Percentiles rank a stretch among this genome's conserved stretches.
Conservation (phyloP, 805 yeast species). For the Saturnispora besseyi region DNA sequence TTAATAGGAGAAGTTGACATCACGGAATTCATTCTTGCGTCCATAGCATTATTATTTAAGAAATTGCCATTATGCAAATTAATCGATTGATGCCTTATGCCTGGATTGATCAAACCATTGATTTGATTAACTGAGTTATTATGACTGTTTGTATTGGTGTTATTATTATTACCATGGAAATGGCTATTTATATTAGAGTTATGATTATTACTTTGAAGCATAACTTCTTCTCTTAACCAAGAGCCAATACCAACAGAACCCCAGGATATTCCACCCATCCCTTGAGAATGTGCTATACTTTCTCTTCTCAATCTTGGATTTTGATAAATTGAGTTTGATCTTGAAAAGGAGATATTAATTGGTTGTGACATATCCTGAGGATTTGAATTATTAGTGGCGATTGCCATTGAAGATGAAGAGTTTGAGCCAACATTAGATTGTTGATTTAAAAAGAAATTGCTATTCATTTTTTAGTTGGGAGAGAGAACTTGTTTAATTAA, state of each 20-base stretch:
- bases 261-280: conserved; percentile 98
- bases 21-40: conserved; percentile 23
- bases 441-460: conserved; percentile 3
- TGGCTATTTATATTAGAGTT: background rate
- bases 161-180: background rate
- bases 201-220: conserved; percentile 33
- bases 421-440: conserved; percentile 15
- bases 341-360: conserved; percentile 30
- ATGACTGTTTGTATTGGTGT: conserved; percentile 7
- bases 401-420: conserved; percentile 8
- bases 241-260: conserved; percentile 92
- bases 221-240: conserved; percentile 91
- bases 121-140: background rate
- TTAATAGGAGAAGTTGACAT: conserved; percentile 50
- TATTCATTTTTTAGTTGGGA: background rate
- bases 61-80: conserved; percentile 14
- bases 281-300: conserved; percentile 90
- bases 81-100: conserved; percentile 13
- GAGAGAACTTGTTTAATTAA: background rate
- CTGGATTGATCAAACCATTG: background rate
- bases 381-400: background rate
- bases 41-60: conserved; percentile 17
- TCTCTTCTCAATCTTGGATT: conserved; percentile 67
- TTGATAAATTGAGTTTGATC: conserved; percentile 31
- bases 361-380: conserved; percentile 22